Percentiles rank a stretch among this genome's conserved stretches.
These are phyloP conservation scores for Cornus kousa DNA, from an alignment of 148 eudicot species.

Conservation along the genomic window DNA sequence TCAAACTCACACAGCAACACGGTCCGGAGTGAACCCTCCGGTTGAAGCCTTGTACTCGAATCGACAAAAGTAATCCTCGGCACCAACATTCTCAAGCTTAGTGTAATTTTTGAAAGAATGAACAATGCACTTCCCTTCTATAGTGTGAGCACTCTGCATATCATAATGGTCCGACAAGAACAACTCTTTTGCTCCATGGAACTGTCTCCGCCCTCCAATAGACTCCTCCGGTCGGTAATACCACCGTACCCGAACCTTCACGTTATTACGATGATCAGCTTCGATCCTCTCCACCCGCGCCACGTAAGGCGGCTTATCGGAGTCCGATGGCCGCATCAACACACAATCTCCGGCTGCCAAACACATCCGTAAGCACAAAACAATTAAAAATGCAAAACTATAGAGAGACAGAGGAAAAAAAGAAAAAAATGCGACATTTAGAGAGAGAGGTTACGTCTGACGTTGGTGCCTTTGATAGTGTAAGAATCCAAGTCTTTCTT, in stretches of 20 bases:
- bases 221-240: slow-evolving; percentile 61
- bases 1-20: slow-evolving; percentile 52
- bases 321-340: slow-evolving; percentile 51
- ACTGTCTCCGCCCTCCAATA: slow-evolving; percentile 46
- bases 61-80: slow-evolving; percentile 58
- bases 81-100: slow-evolving; percentile 49
- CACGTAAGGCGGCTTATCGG: slow-evolving; percentile 42
- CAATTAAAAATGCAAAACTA: not conserved
- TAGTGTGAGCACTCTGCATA: slow-evolving; percentile 54
- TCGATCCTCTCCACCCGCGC: slow-evolving; percentile 49
- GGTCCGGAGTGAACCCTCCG: slow-evolving; percentile 51
- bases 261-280: slow-evolving; percentile 43
- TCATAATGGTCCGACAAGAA: slow-evolving; percentile 54
- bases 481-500: slow-evolving; percentile 46
- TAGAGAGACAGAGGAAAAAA: not conserved
- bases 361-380: not conserved
- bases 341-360: slow-evolving; percentile 53
- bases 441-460: slow-evolving; percentile 29
- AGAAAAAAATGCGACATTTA: not conserved
- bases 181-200: slow-evolving; percentile 56
- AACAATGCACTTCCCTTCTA: slow-evolving; percentile 55
- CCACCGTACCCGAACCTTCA: slow-evolving; percentile 49
- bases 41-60: slow-evolving; percentile 59
- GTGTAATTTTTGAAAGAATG: slow-evolving; percentile 52
- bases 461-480: slow-evolving; percentile 47